A percentile compares a stretch with the other conserved stretches of the same genome.
Conservation (phyloP, 768 basidiomycete genomes). For the Suillus paluster region DNA sequence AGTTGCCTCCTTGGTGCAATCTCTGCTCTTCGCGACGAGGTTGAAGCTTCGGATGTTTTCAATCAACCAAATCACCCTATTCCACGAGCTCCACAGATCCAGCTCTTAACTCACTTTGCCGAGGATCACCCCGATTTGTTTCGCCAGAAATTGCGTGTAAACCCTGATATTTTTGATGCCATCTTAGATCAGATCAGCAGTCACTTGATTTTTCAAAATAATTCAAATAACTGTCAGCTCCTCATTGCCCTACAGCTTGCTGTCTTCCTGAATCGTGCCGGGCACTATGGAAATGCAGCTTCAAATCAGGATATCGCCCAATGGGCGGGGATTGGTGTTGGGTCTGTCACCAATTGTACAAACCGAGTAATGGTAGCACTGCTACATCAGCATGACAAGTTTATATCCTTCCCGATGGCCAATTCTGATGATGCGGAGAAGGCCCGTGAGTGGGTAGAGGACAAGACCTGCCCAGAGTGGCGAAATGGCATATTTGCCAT, state of each 20-base stretch:
- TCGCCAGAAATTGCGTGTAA: slow-evolving; percentile 32
- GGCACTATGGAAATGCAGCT: slow-evolving; percentile 11
- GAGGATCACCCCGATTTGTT: neutral
- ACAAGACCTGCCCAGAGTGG: slow-evolving; percentile 6
- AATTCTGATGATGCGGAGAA: slow-evolving; percentile 7
- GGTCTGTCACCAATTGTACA: slow-evolving; percentile 25
- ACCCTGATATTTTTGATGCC: slow-evolving; percentile 28
- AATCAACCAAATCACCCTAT: neutral
- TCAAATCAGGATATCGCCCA: slow-evolving; percentile 12
- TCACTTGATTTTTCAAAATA: slow-evolving; percentile 29
- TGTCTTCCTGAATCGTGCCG: slow-evolving; percentile 3
- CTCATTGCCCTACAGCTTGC: slow-evolving; percentile 3
- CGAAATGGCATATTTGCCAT: slow-evolving; percentile 8
- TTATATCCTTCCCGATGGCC: slow-evolving; percentile 8
- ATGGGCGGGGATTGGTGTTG: slow-evolving; percentile 18
- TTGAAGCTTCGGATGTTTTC: neutral
- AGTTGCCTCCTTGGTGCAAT: neutral
- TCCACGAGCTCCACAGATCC: neutral
- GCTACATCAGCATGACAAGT: slow-evolving; percentile 12
- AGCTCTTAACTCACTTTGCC: neutral
- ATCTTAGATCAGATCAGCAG: slow-evolving; percentile 22
- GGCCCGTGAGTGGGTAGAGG: neutral
- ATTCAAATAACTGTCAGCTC: slow-evolving; percentile 15
- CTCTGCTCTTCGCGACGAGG: neutral
- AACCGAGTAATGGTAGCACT: slow-evolving; percentile 18